Base-by-base conservation (phyloP, 2,329 filamentous ascomycete species). In the Exophiala viscosa region DNA sequence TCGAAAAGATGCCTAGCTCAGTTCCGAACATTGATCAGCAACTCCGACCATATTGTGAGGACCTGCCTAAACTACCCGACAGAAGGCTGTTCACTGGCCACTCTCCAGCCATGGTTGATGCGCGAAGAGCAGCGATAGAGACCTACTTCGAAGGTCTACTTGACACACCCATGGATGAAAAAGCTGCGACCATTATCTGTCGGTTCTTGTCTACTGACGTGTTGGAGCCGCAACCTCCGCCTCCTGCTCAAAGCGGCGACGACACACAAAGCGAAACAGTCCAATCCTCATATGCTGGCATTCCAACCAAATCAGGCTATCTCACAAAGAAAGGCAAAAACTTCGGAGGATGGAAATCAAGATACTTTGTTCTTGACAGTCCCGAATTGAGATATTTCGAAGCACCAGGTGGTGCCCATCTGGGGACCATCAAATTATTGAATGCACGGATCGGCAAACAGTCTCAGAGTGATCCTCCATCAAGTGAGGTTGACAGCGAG, bases 321-420 rank as follows among this genome's bases (percentile, higher is more conserved):
- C 75, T 99, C 45, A 97, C 93, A 1, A 99, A 99, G 74, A 83
- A 88, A 62, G 93, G 93, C 44, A 99, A 99, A 77, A 97, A 97
- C 65, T 99, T 99, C 72, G 93, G 93, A 46, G 93, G 93, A 44
- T 99, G 93, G 93, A 99, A 99, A 71, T 91, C 90, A 9, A 75
- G 85, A 52, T 87, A 83, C 64, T 88, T 88, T 64, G 77, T 86
- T 11, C 73, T 88, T 3, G 82, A 88, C 62, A 84, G 84, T 8
- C 80, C 85, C 4, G 78, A 85, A 52, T 73, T 99, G 63, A 90
- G 87, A 64, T 99, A 99, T 68, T 97, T 88, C 64, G 93, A 99
- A 70, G 83, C 87, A 1, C 90, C 90, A 2, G 91, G 92, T 44
- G 93, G 93, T 40, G 84, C 90, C 13, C 90, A 96, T 67, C 75